Conservation (phyloP, 192 early-diverging fungal species). For the Coemansia aciculifera region DNA sequence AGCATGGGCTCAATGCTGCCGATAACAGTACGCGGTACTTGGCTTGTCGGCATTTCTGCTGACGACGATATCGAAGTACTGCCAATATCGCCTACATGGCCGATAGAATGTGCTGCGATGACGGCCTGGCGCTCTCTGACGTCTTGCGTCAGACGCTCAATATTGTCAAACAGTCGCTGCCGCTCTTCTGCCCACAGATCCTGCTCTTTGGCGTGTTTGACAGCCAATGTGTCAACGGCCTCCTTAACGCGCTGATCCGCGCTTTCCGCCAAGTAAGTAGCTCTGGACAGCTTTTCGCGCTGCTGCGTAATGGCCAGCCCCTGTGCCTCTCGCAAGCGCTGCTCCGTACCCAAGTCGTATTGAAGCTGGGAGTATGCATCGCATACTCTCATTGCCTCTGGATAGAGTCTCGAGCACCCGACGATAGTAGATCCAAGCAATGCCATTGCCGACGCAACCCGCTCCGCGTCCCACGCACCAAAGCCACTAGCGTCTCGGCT, state of each 20-base stretch:
- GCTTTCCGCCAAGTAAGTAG: constrained; percentile 29
- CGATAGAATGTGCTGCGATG: neutral
- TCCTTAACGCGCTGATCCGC: constrained; percentile 45
- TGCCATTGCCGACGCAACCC: constrained; percentile 28
- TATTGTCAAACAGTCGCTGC: constrained; percentile 52
- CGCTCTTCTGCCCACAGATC: constrained; percentile 36
- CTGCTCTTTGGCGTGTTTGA: constrained; percentile 27
- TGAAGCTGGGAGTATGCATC: constrained; percentile 26
- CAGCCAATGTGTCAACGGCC: constrained; percentile 21
- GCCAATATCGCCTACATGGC: neutral
- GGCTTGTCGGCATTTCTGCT: neutral
- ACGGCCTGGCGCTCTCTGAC: constrained; percentile 21
- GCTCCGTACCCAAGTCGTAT: constrained; percentile 40
- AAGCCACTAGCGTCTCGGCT: neutral
- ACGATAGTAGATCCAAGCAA: constrained; percentile 22
- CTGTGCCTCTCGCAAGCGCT: constrained; percentile 53
- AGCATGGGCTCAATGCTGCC: constrained; percentile 38
- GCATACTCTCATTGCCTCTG: constrained; percentile 27
- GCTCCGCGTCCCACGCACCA: constrained; percentile 14
- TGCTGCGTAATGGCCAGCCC: constrained; percentile 50
- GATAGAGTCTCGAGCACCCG: constrained; percentile 26
- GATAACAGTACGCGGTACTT: constrained; percentile 2
- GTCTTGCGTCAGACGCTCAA: constrained; percentile 43
- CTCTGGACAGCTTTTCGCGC: constrained; percentile 42
- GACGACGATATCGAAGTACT: neutral